Percentiles rank a stretch among this genome's conserved stretches.
Evolutionary conservation across 1,284 basidiomycete genomes (phyloP).

Genomic region (Heterobasidion occidentale): DNA sequence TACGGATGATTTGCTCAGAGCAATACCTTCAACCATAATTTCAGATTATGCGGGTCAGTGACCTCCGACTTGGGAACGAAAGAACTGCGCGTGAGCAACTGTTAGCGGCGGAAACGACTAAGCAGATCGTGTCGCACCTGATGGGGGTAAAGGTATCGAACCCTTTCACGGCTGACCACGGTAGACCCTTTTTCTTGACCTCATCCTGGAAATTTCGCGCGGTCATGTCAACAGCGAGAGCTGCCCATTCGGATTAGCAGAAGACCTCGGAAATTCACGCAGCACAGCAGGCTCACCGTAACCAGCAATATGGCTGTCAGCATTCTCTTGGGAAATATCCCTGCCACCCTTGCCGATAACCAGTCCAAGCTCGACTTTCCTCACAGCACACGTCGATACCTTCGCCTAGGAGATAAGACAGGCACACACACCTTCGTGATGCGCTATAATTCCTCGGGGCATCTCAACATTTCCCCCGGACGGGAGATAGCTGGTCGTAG

Average conservation of each 20-base stretch:
- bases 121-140: constrained; percentile 33
- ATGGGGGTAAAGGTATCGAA: constrained; percentile 72
- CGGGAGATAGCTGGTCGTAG: constrained; percentile 84
- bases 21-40: constrained; percentile 62
- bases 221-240: constrained; percentile 92
- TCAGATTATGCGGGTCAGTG: constrained; percentile 68
- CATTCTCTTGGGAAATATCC: constrained; percentile 70
- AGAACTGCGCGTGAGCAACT: constrained; percentile 31
- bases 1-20: neutral
- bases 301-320: constrained; percentile 79
- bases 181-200: constrained; percentile 87
- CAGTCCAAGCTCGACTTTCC: constrained; percentile 90
- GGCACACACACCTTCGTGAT: constrained; percentile 74
- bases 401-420: neutral
- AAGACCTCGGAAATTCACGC: neutral
- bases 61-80: constrained; percentile 79
- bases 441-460: constrained; percentile 76
- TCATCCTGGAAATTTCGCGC: constrained; percentile 93
- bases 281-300: constrained; percentile 51
- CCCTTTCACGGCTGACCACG: constrained; percentile 84
- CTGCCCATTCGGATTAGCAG: constrained; percentile 29
- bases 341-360: constrained; percentile 84
- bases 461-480: constrained; percentile 80
- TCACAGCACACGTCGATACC: neutral
- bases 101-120: neutral